A percentile compares a stretch with the other conserved stretches of the same genome.
phyloP scores from a whole-genome alignment of 768 basidiomycete genomes.

The Kwoniella sp. region DNA sequence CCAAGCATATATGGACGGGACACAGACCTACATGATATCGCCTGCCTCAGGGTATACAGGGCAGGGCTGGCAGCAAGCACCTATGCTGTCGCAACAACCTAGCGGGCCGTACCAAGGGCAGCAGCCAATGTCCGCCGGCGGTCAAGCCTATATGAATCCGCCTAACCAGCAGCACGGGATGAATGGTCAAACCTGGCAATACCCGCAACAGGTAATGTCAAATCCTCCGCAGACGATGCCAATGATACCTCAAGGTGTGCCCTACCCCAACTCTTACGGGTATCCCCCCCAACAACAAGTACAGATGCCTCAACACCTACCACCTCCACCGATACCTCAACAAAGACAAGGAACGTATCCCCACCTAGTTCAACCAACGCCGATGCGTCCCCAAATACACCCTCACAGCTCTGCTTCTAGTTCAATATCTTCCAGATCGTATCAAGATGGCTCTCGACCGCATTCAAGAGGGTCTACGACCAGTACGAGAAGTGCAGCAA shows the following conservation, averaged over 20 bases:
- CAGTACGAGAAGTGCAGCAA: constrained; percentile 42
- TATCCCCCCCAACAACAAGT: constrained; percentile 18
- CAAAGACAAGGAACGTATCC: constrained; percentile 23
- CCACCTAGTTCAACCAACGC: constrained; percentile 38
- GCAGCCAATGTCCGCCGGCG: not conserved
- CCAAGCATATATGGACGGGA: constrained; percentile 13
- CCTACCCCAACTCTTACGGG: constrained; percentile 21
- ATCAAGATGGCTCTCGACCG: constrained; percentile 45
- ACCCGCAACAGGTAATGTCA: constrained; percentile 16
- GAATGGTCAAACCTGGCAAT: constrained; percentile 17
- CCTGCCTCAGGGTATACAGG: constrained; percentile 12
- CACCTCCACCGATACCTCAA: constrained; percentile 2
- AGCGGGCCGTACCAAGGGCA: not conserved
- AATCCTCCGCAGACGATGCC: constrained; percentile 26
- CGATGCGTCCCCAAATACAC: constrained; percentile 34
- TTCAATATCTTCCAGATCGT: constrained; percentile 45
- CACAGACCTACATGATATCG: constrained; percentile 11
- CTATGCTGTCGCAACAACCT: not conserved
- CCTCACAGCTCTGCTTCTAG: constrained; percentile 45
- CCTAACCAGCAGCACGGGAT: constrained; percentile 8
- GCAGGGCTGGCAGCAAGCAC: constrained; percentile 17
- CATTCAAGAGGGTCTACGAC: constrained; percentile 50
- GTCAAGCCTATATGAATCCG: constrained; percentile 7
- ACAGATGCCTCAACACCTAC: constrained; percentile 7
- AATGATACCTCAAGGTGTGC: constrained; percentile 40